Conservation (phyloP, 345 rosid species). For the Populus simonii region DNA sequence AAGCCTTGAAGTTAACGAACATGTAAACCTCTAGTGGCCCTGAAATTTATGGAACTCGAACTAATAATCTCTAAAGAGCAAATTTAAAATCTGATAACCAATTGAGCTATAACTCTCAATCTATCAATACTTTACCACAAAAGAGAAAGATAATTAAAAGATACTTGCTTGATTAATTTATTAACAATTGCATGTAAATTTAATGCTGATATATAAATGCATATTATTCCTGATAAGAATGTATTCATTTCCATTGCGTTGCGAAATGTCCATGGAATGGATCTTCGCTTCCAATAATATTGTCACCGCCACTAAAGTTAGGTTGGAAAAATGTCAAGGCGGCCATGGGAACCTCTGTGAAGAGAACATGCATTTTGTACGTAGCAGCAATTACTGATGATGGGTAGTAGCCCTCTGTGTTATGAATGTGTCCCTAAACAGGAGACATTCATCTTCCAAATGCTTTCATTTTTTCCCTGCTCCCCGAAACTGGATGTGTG, state of each 20-base stretch:
- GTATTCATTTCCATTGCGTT: too few species aligned
- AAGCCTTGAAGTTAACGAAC: accelerated
- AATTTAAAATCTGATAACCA: too few species aligned
- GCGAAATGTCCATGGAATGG: neutral
- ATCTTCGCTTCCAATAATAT: neutral
- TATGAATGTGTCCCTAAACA: slow-evolving; percentile 13
- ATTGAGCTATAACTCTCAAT: accelerated
- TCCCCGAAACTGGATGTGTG: neutral
- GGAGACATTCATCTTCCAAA: slow-evolving; percentile 16
- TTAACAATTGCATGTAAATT: too few species aligned
- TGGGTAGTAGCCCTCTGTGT: slow-evolving; percentile 11
- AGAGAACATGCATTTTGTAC: neutral
- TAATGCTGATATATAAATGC: too few species aligned
- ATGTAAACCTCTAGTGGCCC: accelerated
- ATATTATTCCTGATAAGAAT: too few species aligned
- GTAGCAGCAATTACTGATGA: neutral
- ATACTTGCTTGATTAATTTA: too few species aligned
- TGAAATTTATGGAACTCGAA: accelerated
- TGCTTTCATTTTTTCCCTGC: too few species aligned
- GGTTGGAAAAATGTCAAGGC: neutral
- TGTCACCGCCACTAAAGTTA: neutral
- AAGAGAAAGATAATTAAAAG: too few species aligned
- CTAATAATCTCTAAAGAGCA: accelerated
- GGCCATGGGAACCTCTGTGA: neutral
- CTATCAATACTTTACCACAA: too few species aligned